Evolutionary conservation across 345 rosid species (phyloP).

Genomic region (Pseudoturritis turrita): DNA sequence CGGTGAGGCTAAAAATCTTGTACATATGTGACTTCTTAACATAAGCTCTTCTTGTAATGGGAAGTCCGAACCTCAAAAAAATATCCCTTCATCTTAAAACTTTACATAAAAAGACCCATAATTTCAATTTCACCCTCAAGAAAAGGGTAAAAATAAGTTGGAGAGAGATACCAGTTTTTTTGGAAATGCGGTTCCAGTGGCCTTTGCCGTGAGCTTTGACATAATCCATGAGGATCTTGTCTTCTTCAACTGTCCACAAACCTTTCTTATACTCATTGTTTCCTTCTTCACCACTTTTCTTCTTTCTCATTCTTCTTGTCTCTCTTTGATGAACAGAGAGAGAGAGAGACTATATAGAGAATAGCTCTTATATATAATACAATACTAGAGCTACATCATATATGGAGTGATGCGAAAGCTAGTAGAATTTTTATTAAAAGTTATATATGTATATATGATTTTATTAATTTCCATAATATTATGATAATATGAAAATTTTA

Average conservation of each 20-base stretch:
- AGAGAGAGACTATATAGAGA: background rate
- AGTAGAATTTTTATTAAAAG: background rate
- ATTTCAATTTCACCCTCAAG: background rate
- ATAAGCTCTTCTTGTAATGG: background rate
- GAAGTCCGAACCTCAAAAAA: background rate
- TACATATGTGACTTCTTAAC: background rate
- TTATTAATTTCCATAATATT: no score
- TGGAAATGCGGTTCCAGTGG: constrained; percentile 42
- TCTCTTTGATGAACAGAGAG: background rate
- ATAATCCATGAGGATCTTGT: constrained; percentile 39
- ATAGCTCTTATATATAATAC: background rate
- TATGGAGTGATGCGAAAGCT: background rate
- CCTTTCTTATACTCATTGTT: constrained; percentile 39
- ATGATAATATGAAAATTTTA: no score
- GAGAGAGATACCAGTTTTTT: constrained; percentile 33
- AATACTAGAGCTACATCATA: background rate
- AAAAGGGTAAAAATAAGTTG: background rate
- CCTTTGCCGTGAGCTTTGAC: constrained; percentile 42
- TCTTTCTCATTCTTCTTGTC: constrained; percentile 13
- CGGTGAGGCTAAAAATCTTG: no score
- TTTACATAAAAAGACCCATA: background rate
- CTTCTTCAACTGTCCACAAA: constrained; percentile 52
- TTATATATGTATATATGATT: background rate
- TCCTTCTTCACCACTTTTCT: background rate
- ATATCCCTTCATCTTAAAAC: background rate